Evolutionary conservation across 768 basidiomycete species (phyloP), one percentile per base, ranked within the genome.

Genomic region (Pleurotus ostreatus): DNA sequence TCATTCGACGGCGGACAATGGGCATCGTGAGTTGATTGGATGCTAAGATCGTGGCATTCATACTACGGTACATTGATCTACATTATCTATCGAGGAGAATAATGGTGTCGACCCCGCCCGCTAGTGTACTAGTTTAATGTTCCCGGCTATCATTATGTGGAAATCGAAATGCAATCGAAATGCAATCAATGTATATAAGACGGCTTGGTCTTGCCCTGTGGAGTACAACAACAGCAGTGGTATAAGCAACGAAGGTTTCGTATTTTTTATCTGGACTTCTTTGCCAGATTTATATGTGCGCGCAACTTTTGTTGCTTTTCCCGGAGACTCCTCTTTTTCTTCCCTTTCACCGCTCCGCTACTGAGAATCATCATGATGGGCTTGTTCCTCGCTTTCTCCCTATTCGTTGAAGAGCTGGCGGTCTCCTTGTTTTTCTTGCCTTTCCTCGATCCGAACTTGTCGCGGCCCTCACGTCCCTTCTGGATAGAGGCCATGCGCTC

Each of bases 291-390:
- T 48, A 91, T 89, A 67, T 92, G 91, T 57, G 83, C 84, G 51
- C 90, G 73, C 62, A 92, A 65, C 68, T 83, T 86, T 63, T 79
- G 84, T 69, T 94, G 92, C 69, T 93, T 94, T 58, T 93, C 87
- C 61, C 84, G 77, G 63, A 94, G 68, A 0, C 86, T 88, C 20
- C 85, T 85, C 73, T 88, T 91, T 75, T 90, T 92, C 75, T 94
- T 93, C 1, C 89, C 77, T 60, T 78, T 76, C n/a, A 93, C 89
- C 1, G 85, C 83, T 1, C 79, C 80, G 57, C 88, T 91, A 49
- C 85, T 78, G 59, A 93, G 72, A 54, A 92, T 85, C 92, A 93
- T 94, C 94, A 96, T 95, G 61, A 96, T 81, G 22, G 94, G 94
- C 70, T 98, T 97, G 70, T 95, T 94, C 67, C 89, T 82, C 39